phyloP scores from a whole-genome alignment of 495 filamentous ascomycete genomes.

The Aspergillus funiculosus region DNA sequence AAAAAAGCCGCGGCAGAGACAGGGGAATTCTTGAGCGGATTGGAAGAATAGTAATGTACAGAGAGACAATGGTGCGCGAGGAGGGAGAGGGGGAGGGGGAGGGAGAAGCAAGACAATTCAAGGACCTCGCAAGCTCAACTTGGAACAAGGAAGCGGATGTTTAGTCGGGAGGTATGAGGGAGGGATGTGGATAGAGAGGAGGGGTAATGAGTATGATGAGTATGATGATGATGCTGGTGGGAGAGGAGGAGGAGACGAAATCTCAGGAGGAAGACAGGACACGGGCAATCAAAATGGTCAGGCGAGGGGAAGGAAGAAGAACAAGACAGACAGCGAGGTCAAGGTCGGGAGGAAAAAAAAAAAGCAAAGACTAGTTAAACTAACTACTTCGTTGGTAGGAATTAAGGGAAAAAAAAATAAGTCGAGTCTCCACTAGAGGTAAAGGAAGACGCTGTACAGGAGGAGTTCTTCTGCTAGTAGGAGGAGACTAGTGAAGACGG shows the following conservation, averaged over 20 bases:
- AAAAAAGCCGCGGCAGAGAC: constrained; percentile 7
- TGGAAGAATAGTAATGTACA: constrained; percentile 17
- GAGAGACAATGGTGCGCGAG: constrained; percentile 8
- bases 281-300: constrained; percentile 4
- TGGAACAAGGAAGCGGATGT: constrained; percentile 6
- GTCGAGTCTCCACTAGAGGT: neutral
- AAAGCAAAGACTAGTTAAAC: constrained; percentile 4
- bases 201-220: no score
- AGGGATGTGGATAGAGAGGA: constrained; percentile 8
- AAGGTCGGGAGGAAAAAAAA: constrained; percentile 9
- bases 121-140: constrained; percentile 13
- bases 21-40: constrained; percentile 10
- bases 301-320: constrained; percentile 1
- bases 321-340: constrained; percentile 8
- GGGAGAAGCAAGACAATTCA: constrained; percentile 10
- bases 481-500: constrained; percentile 13
- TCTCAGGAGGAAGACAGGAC: neutral
- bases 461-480: constrained; percentile 1
- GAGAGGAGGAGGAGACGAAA: no score
- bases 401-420: constrained; percentile 3
- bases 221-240: no score
- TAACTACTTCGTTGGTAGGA: neutral
- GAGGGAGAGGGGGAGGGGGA: no score
- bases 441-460: neutral
- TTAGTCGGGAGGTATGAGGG: constrained; percentile 10